phyloP scores from a whole-genome alignment of 1,284 basidiomycete species.

The Ganoderma sinense region DNA sequence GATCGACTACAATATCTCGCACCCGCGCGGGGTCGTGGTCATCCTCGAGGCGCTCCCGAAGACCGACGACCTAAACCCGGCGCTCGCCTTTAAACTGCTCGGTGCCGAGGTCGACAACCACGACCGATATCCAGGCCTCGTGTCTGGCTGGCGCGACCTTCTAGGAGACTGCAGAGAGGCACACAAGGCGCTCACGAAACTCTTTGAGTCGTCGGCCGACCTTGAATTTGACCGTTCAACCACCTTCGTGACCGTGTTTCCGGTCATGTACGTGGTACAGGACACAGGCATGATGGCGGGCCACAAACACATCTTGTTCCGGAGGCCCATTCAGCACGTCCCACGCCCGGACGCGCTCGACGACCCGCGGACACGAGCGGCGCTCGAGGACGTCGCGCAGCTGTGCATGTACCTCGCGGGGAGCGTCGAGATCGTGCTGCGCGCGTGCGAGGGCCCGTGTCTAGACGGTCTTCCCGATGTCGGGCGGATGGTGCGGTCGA shows the following conservation, averaged over 20 bases:
- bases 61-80: background rate
- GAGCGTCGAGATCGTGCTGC: constrained; percentile 10
- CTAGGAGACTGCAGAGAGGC: background rate
- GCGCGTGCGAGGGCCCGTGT: background rate
- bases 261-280: constrained; percentile 1
- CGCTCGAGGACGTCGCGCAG: constrained; percentile 13
- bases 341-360: background rate
- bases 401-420: constrained; percentile 9
- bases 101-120: background rate
- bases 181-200: background rate
- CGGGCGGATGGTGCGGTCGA: background rate
- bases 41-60: background rate
- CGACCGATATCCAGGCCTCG: constrained; percentile 3
- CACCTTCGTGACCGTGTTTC: background rate
- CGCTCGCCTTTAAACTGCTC: background rate
- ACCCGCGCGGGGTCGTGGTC: constrained; percentile 1
- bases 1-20: constrained; percentile 4
- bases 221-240: background rate
- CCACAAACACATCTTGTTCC: background rate
- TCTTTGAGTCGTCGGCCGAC: background rate
- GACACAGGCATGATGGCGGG: constrained; percentile 4
- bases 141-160: constrained; percentile 2
- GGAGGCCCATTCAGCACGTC: background rate
- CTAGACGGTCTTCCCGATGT: background rate
- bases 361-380: constrained; percentile 6